Evolutionary conservation across 768 basidiomycete genomes (phyloP), one percentile per base, ranked within the genome.

Genomic region (Galerina marginata): DNA sequence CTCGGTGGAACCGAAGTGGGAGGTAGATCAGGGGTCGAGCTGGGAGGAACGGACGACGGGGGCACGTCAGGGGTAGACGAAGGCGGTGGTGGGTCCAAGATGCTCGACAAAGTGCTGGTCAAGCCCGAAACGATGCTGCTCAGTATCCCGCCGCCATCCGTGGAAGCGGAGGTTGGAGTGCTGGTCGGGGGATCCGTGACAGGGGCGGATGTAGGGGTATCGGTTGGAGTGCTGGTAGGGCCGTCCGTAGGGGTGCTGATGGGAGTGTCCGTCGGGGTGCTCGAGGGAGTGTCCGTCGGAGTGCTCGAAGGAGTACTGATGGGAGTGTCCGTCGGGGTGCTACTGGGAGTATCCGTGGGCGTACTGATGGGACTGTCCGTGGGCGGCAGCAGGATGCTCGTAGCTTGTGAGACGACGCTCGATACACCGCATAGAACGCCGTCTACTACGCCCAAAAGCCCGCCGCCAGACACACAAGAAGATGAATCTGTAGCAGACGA

Each of bases 331-430:
- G 47, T 23, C 11, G 56, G 15, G 51, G 51, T 44, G 58, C 58
- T 52, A 9, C 40, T 20, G 15, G 54, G 54, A 3, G 44, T 37
- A 40, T 26, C 54, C 15, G 61, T 54, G 16, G 52, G 37, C 5
- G 56, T 54, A 16, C 39, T n/a, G 7, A 14, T 20, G 15, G 44
- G 29, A 29, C 4, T 42, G 40, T 14, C 9, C 37, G 50, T 44
- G 15, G 51, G 56, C 20, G 25, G 57, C 37, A 44, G 38, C 25
- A 61, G n/a, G 49, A 55, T 40, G 55, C 60, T 61, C 25, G 59
- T 61, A 25, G 26, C 6, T 4, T 12, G 33, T 4, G 6, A 6
- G 1, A 54, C 6, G 26, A 54, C 29, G 14, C 38, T 39, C n/a
- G 37, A 20, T 5, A 54, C 9, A 23, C 26, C 42, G 12, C 42